Conservation (phyloP, 768 basidiomycete species). For the Mycena metata region DNA sequence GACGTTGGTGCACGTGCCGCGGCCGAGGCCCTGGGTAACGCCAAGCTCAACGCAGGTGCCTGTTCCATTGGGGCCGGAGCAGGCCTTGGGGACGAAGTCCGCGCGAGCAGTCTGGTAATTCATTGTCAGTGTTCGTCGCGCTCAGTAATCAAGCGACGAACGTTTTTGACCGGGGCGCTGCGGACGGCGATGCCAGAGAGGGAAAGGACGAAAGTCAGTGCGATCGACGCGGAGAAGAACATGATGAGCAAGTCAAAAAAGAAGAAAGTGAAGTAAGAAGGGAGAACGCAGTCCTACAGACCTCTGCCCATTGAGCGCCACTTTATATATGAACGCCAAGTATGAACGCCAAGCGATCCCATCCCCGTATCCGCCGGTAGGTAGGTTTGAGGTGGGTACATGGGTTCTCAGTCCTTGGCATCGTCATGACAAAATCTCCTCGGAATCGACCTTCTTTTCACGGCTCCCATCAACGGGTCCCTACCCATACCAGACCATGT, state of each 20-base stretch:
- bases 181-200: neutral
- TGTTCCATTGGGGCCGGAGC: conserved; percentile 19
- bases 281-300: neutral
- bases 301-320: too few relatives aligned
- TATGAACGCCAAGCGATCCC: too few relatives aligned
- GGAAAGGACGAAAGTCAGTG: conserved; percentile 2
- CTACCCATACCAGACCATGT: too few relatives aligned
- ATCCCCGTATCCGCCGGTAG: too few relatives aligned
- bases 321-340: too few relatives aligned
- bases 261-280: neutral
- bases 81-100: conserved; percentile 18
- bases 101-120: neutral
- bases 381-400: too few relatives aligned
- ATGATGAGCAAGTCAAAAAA: conserved; percentile 7
- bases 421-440: too few relatives aligned
- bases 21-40: neutral
- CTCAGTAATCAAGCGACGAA: neutral
- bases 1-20: conserved; percentile 27
- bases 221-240: conserved; percentile 5
- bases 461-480: too few relatives aligned
- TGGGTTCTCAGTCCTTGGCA: too few relatives aligned
- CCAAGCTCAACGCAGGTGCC: conserved; percentile 13
- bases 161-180: neutral
- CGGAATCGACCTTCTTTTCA: too few relatives aligned
- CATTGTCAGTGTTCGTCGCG: neutral